These are phyloP conservation scores for Zalerion maritima DNA, from an alignment of 495 filamentous ascomycete genomes.

Conservation along the genomic window DNA sequence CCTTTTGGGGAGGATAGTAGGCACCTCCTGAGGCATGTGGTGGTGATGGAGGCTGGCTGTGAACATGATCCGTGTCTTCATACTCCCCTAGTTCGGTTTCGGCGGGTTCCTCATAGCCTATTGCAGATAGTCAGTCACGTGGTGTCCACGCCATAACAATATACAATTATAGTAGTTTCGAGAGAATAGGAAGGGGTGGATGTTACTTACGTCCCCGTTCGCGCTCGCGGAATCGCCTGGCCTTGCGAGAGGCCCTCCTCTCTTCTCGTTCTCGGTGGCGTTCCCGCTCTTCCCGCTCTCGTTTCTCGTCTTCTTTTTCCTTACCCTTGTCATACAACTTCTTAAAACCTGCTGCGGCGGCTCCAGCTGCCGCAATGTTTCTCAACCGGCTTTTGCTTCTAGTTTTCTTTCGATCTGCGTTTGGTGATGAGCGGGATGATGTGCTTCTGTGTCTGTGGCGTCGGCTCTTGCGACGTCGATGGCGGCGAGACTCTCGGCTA, in stretches of 20 bases:
- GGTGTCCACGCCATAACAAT: slow-evolving; percentile 1
- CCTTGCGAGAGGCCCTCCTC: slow-evolving; percentile 6
- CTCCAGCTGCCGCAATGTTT: slow-evolving; percentile 53
- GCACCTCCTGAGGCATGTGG: slow-evolving; percentile 38
- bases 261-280: slow-evolving; percentile 5
- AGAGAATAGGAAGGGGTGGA: neutral
- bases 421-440: slow-evolving; percentile 22
- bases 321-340: slow-evolving; percentile 45
- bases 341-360: slow-evolving; percentile 63
- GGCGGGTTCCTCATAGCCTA: slow-evolving; percentile 26
- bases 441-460: slow-evolving; percentile 30
- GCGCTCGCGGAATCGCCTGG: slow-evolving; percentile 16
- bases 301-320: slow-evolving; percentile 16
- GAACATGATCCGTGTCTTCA: slow-evolving; percentile 16
- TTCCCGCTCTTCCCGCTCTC: slow-evolving; percentile 9
- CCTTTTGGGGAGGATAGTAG: slow-evolving; percentile 24
- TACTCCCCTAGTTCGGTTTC: slow-evolving; percentile 20
- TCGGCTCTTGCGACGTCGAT: slow-evolving; percentile 20
- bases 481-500: slow-evolving; percentile 13
- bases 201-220: slow-evolving; percentile 21
- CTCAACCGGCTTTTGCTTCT: slow-evolving; percentile 48
- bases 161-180: slow-evolving; percentile 8
- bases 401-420: slow-evolving; percentile 32
- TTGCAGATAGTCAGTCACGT: slow-evolving; percentile 1
- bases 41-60: slow-evolving; percentile 28